Conservation (phyloP, 2,329 filamentous ascomycete species). For the Emergomyces orientalis region DNA sequence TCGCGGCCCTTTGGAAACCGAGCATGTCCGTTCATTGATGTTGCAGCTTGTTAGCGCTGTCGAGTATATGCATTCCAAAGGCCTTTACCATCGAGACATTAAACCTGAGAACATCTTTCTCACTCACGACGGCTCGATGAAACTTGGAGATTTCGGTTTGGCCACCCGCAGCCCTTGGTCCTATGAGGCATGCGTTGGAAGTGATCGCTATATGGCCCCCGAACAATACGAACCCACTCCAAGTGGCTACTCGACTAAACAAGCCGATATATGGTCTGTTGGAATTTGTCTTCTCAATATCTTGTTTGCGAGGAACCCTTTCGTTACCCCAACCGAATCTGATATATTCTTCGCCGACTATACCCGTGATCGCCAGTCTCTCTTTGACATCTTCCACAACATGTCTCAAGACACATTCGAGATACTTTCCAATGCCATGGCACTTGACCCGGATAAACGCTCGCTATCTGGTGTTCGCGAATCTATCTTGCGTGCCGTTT, state of each 20-base stretch:
- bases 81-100: conserved; percentile 94
- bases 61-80: conserved; percentile 80
- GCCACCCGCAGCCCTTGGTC: conserved; percentile 86
- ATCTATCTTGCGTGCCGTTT: conserved; percentile 68
- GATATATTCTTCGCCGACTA: conserved; percentile 92
- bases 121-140: conserved; percentile 75
- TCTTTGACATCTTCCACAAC: conserved; percentile 96
- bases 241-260: conserved; percentile 80
- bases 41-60: conserved; percentile 83
- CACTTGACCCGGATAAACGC: conserved; percentile 80
- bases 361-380: conserved; percentile 80
- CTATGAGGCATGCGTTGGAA: conserved; percentile 85
- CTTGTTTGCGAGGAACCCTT: conserved; percentile 92
- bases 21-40: conserved; percentile 97
- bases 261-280: conserved; percentile 95
- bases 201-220: conserved; percentile 97
- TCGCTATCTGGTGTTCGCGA: conserved; percentile 69
- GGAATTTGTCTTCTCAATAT: conserved; percentile 95
- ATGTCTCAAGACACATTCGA: conserved; percentile 99
- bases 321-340: conserved; percentile 79
- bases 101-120: conserved; percentile 99
- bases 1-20: conserved; percentile 82
- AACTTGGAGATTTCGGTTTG: conserved; percentile 92
- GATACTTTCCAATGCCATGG: conserved; percentile 82
- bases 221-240: conserved; percentile 90